Evolutionary conservation across 2,329 filamentous ascomycete genomes (phyloP), one percentile per base, ranked within the genome.

Genomic region (Paecilomyces sp.): DNA sequence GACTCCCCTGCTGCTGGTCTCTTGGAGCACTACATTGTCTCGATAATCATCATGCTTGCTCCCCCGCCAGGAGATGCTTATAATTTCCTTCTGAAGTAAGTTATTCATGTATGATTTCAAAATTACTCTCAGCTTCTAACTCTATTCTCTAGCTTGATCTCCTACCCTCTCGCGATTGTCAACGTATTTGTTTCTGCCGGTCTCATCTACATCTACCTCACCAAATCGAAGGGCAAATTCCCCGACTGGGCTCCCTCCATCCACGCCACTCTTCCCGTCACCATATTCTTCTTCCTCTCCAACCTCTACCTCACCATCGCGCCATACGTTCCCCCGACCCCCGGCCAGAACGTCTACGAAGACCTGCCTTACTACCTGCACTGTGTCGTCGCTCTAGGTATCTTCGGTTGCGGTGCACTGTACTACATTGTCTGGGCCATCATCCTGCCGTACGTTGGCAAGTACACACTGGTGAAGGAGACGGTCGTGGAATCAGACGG

Each of bases 21-120:
- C 9, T 83, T 89, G 64, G 78, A 89, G 22, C 87, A 89, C 70
- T 89, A 85, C 82, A 67, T 87, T 15, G 80, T 88, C 2, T 87
- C 85, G 0, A 77, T 87, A 60, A 80, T 90, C 53, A 80, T 89
- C 12, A 80, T 90, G 33, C 71, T 89, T 3, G 87, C 85, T 0
- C 87, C 87, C 1, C 88, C 88, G 0, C 83, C 86, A 0, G 87
- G 87, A 0, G 82, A 86, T 15, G 86, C 87, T 0, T 89, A 89
- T 71, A 87, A 86, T 72, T 90, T 90, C 66, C 64, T 78, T 11
- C 62, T 76, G 61, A 76, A 76, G 73, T 76, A 67, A 63, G 71
- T 67, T n/a, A 22, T 12, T 12, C 41, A 30, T n/a, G 11, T n/a
- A n/a, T 47, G 31, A 7, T 3, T 22, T 25, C 15, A 3, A 2